Evolutionary conservation across 441 rosid species (phyloP), one percentile per base, ranked within the genome.

Genomic region (Melastoma candidum): DNA sequence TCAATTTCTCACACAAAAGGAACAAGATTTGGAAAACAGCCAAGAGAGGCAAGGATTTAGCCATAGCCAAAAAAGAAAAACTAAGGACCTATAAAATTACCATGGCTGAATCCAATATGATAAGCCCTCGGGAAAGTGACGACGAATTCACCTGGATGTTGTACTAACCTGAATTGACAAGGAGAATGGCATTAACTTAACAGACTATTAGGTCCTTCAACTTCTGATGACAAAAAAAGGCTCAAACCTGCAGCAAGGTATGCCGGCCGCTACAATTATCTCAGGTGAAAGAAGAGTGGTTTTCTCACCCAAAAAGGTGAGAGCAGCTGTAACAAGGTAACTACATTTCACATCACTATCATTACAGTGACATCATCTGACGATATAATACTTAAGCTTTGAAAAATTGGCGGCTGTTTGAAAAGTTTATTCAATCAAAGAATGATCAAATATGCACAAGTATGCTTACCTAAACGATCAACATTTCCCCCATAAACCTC

Each of bases 91-190:
- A 67, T 68, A 68, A 63, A 67, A 70, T 82, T 87, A 95, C 99
- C 98, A 12, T 95, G 99, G 85, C 99, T 95, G 95, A 95, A 90
- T 74, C 99, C 99, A 65, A 81, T 85, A 74, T 95, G 99, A 73
- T 95, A 95, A 60, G 99, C 95, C 77, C 99, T 80, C 26, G 99
- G 99, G 71, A 90, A 95, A 58, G 99, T 95, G 78, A 90, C 98
- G 56, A 95, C 98, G 69, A 87, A 95, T 75, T 90, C 97, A 74
- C 99, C 99, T 57, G 97, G 97, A 76, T 84, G 77, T 74, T 90
- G 98, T 65, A 90, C 70, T 74, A 95, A 84, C 93, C 99, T 95
- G 68, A 67, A 69, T 51, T 58, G 70, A 60, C 66, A 67, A 74
- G 60, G 64, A 64, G 56, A 69, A 65, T 49, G 59, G 48, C 61